Percentiles rank a stretch among this genome's conserved stretches.
Evolutionary conservation across 2,329 filamentous ascomycete species (phyloP).

Genomic region (Cercospora sp.): DNA sequence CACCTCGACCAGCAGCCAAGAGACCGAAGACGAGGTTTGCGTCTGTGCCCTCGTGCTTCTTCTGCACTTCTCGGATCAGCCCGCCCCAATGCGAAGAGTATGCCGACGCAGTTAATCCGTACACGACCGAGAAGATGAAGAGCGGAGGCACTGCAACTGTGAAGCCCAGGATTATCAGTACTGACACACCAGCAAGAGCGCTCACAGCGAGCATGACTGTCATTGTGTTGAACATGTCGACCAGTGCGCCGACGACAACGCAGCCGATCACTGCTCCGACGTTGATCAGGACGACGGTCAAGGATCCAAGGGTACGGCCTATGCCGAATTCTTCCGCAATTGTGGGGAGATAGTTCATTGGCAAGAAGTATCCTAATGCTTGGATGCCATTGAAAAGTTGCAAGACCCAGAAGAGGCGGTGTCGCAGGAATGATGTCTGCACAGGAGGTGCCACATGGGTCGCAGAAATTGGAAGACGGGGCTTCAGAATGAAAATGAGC

Average conservation of each 20-base stretch:
- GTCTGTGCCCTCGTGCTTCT: constrained; percentile 38
- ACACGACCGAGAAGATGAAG: constrained; percentile 47
- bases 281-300: constrained; percentile 46
- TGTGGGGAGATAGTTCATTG: constrained; percentile 46
- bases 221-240: constrained; percentile 44
- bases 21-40: constrained; percentile 52
- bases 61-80: constrained; percentile 28
- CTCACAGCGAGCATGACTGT: constrained; percentile 43
- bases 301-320: constrained; percentile 37
- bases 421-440: constrained; percentile 41
- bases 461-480: constrained; percentile 30
- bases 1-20: constrained; percentile 52
- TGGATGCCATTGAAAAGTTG: constrained; percentile 47
- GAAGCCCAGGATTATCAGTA: constrained; percentile 50
- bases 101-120: constrained; percentile 45
- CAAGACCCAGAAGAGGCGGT: constrained; percentile 44
- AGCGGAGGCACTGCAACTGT: constrained; percentile 45
- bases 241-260: constrained; percentile 42
- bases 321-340: constrained; percentile 44
- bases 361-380: constrained; percentile 47
- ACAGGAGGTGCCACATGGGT: constrained; percentile 35
- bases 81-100: constrained; percentile 41
- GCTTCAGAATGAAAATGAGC: constrained; percentile 28
- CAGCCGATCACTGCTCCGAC: constrained; percentile 41
- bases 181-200: constrained; percentile 38